A percentile compares a stretch with the other conserved stretches of the same genome.
Evolutionary conservation across 2,329 filamentous ascomycete species (phyloP).

Genomic region (Huntiella omanensis): DNA sequence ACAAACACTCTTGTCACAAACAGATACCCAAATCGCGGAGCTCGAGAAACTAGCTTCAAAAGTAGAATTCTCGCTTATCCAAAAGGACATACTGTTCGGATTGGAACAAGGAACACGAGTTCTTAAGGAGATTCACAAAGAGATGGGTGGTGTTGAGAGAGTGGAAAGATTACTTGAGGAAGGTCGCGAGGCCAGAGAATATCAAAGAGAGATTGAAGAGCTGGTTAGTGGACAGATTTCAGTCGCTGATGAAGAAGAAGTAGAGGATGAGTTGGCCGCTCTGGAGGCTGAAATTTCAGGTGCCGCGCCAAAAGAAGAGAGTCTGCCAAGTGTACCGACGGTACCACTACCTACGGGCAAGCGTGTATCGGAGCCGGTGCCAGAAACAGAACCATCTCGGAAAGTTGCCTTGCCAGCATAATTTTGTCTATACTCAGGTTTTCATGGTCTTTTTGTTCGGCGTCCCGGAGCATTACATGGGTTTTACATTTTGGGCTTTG

Average conservation of each 20-base stretch:
- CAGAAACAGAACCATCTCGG: background rate
- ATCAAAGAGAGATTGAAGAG: constrained; percentile 89
- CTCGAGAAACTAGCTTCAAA: constrained; percentile 72
- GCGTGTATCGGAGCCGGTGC: background rate
- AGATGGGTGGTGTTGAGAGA: constrained; percentile 88
- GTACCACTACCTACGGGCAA: background rate
- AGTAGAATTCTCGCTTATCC: constrained; percentile 90
- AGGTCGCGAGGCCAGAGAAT: constrained; percentile 73
- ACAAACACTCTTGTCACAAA: constrained; percentile 71
- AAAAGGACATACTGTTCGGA: constrained; percentile 89
- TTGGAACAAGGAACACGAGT: constrained; percentile 82
- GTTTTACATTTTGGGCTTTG: background rate
- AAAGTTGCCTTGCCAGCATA: background rate
- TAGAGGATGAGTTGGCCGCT: constrained; percentile 81
- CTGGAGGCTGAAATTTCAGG: constrained; percentile 35
- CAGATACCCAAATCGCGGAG: constrained; percentile 83
- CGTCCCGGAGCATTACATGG: background rate
- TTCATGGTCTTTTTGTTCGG: background rate
- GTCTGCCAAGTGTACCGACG: constrained; percentile 4
- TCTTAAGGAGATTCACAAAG: constrained; percentile 73
- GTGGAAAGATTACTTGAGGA: constrained; percentile 94
- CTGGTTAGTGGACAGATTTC: constrained; percentile 78
- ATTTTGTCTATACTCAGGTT: background rate
- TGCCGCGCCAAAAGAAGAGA: background rate
- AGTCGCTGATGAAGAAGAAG: constrained; percentile 90